A percentile compares a stretch with the other conserved stretches of the same genome.
phyloP scores from a whole-genome alignment of 768 basidiomycete species.

The Agaricus blazei region DNA sequence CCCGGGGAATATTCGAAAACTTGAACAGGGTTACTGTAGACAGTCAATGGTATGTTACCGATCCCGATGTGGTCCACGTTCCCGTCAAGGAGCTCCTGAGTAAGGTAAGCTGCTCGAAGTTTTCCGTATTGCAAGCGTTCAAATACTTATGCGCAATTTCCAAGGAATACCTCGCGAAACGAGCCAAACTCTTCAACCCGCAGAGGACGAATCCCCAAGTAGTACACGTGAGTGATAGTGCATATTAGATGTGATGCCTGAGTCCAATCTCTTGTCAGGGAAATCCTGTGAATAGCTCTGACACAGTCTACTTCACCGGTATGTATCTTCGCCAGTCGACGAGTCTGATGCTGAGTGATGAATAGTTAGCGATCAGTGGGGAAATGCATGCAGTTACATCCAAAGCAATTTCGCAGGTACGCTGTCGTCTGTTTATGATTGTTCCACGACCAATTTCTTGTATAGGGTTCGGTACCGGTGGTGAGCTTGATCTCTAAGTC shows the following conservation, averaged over 20 bases:
- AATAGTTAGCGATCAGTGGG: constrained; percentile 78
- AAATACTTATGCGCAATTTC: neutral
- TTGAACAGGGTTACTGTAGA: constrained; percentile 38
- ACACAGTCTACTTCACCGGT: constrained; percentile 95
- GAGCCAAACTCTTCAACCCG: constrained; percentile 79
- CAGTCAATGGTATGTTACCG: constrained; percentile 86
- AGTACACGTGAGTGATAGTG: constrained; percentile 47
- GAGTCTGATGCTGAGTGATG: neutral
- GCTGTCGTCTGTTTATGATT: constrained; percentile 13
- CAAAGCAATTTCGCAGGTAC: constrained; percentile 83
- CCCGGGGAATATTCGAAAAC: neutral
- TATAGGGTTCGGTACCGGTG: constrained; percentile 81
- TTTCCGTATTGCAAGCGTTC: neutral
- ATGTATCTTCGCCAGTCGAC: constrained; percentile 5
- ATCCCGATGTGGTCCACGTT: constrained; percentile 73
- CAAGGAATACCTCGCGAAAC: constrained; percentile 76
- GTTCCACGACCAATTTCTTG: neutral
- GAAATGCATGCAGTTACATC: constrained; percentile 85
- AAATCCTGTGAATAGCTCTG: constrained; percentile 77
- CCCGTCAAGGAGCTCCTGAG: constrained; percentile 82
- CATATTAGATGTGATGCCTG: neutral
- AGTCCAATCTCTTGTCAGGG: constrained; percentile 44
- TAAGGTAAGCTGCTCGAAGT: constrained; percentile 45
- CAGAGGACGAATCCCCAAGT: constrained; percentile 58
- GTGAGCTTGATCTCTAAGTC: constrained; percentile 26